Percentiles rank a stretch among this genome's conserved stretches.
phyloP scores from a whole-genome alignment of 306 rosid species.

The Fragaria ananassa region DNA sequence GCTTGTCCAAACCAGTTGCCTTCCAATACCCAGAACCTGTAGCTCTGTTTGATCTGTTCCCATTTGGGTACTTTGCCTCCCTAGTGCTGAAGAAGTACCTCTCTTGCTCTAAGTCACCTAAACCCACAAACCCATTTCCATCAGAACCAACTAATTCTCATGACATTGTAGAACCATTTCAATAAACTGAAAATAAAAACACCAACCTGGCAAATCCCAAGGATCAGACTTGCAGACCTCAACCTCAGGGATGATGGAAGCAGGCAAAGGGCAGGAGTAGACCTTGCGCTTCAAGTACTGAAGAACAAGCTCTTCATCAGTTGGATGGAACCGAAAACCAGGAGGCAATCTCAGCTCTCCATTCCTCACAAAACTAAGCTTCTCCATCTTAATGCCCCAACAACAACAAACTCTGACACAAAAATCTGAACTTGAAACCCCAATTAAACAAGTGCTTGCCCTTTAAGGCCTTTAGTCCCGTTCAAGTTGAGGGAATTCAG shows the following conservation, averaged over 20 bases:
- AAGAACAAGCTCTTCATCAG: constrained; percentile 83
- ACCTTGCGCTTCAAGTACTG: constrained; percentile 84
- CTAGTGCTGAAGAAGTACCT: constrained; percentile 90
- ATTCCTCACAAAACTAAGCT: constrained; percentile 60
- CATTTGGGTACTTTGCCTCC: constrained; percentile 92
- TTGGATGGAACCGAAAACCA: constrained; percentile 93
- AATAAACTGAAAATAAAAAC: not conserved
- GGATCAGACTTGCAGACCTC: constrained; percentile 92
- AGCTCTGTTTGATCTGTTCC: constrained; percentile 91
- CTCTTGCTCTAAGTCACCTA: constrained; percentile 78
- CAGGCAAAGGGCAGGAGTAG: constrained; percentile 73
- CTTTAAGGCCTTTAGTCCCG: not conserved
- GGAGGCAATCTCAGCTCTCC: constrained; percentile 87
- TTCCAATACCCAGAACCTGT: constrained; percentile 91
- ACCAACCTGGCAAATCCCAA: constrained; percentile 95
- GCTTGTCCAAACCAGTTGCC: constrained; percentile 92
- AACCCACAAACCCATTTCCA: constrained; percentile 5
- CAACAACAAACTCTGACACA: not conserved
- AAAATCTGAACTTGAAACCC: not conserved
- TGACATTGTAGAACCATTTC: constrained; percentile 1
- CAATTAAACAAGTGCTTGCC: not conserved
- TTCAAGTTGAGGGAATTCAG: not conserved
- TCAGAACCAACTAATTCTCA: not conserved
- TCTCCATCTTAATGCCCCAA: constrained; percentile 34
- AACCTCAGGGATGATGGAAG: constrained; percentile 85